A percentile compares a stretch with the other conserved stretches of the same genome.
Evolutionary conservation across 768 basidiomycete species (phyloP).

Genomic region (Boletus edulis): DNA sequence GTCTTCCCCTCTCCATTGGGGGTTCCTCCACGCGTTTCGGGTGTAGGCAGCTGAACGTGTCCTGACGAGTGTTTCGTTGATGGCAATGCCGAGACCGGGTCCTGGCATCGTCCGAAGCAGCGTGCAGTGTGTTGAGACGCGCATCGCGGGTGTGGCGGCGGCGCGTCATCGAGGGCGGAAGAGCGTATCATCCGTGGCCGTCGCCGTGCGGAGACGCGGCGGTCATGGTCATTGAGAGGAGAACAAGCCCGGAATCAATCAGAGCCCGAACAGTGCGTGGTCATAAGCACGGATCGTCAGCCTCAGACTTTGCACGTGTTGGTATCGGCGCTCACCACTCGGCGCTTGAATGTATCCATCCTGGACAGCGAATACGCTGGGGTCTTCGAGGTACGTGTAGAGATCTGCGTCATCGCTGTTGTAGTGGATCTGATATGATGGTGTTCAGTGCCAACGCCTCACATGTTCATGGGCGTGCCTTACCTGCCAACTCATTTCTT

Average conservation of each 20-base stretch:
- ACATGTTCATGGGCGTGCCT: neutral
- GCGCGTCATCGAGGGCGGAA: neutral
- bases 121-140: neutral
- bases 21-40: constrained; percentile 28
- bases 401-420: constrained; percentile 58
- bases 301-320: neutral
- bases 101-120: constrained; percentile 28
- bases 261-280: neutral
- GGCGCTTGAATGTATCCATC: constrained; percentile 50
- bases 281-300: neutral
- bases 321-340: constrained; percentile 29
- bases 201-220: neutral
- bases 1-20: constrained; percentile 54
- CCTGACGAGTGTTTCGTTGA: constrained; percentile 57
- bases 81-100: constrained; percentile 58
- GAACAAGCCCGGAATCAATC: neutral
- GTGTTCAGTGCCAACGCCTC: neutral
- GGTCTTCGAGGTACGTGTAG: constrained; percentile 54
- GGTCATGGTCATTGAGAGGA: neutral
- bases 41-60: constrained; percentile 17
- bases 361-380: constrained; percentile 50
- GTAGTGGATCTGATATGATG: constrained; percentile 53
- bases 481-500: constrained; percentile 65
- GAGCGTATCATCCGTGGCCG: neutral
- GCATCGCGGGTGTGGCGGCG: neutral